A percentile compares a stretch with the other conserved stretches of the same genome.
Evolutionary conservation across 192 early-diverging fungal genomes (phyloP).

Genomic region (Coemansia sp.): DNA sequence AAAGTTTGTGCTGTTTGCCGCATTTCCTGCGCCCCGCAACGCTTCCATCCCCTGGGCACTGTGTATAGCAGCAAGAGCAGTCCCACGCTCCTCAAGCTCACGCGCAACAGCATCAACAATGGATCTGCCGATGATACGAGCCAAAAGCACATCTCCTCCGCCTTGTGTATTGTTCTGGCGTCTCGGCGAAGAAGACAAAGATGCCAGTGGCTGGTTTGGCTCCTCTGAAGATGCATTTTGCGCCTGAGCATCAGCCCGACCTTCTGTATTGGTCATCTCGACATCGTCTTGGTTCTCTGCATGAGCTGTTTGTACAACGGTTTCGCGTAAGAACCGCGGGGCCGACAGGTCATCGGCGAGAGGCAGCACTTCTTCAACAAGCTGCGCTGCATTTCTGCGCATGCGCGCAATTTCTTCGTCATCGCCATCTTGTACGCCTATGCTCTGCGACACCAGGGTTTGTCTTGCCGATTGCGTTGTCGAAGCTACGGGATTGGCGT

Average conservation of each 20-base stretch:
- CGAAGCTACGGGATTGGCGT: background rate
- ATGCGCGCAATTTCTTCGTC: background rate
- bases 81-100: constrained; percentile 29
- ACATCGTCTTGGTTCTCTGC: background rate
- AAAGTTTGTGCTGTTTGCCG: background rate
- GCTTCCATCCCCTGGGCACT: background rate
- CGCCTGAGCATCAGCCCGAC: background rate
- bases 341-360: background rate
- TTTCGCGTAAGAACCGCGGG: background rate
- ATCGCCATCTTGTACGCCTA: background rate
- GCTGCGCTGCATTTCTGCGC: background rate
- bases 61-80: background rate
- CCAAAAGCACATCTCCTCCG: constrained; percentile 40
- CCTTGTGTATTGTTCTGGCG: constrained; percentile 8
- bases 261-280: background rate
- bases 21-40: background rate
- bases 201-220: background rate
- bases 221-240: background rate
- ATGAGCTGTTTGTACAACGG: background rate
- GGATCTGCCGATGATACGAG: constrained; percentile 42
- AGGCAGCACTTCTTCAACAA: background rate
- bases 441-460: background rate
- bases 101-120: constrained; percentile 34
- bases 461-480: background rate
- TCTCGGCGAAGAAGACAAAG: background rate